Conservation (phyloP, 495 filamentous ascomycete genomes). For the Jackrogersella multiformis region DNA sequence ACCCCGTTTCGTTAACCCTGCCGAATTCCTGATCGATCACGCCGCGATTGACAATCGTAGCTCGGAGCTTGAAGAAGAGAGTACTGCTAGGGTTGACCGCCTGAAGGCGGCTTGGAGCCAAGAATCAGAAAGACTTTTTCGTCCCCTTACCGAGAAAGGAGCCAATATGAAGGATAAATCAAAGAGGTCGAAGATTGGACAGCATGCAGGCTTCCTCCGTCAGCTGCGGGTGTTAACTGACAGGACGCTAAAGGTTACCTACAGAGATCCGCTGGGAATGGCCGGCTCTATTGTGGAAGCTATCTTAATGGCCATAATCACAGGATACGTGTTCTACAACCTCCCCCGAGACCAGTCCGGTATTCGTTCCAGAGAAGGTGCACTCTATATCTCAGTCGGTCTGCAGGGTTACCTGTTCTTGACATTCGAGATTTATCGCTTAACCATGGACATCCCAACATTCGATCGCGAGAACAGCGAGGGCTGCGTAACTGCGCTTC, state of each 20-base stretch:
- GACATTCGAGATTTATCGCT: conserved; percentile 74
- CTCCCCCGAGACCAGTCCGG: conserved; percentile 68
- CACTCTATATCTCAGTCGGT: conserved; percentile 70
- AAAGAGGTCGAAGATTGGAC: conserved; percentile 22
- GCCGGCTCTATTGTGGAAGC: conserved; percentile 71
- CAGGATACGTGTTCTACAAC: conserved; percentile 74
- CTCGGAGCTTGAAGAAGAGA: conserved; percentile 66
- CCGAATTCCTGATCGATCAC: conserved; percentile 76
- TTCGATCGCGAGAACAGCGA: conserved; percentile 79
- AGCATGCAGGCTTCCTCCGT: conserved; percentile 60
- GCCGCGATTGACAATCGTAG: conserved; percentile 74
- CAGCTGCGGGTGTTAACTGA: conserved; percentile 71
- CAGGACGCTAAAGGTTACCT: conserved; percentile 71
- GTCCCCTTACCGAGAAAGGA: conserved; percentile 2
- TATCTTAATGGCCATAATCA: conserved; percentile 70
- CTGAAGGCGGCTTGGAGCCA: conserved; percentile 65
- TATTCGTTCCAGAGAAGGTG: conserved; percentile 71
- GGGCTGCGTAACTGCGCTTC: conserved; percentile 71
- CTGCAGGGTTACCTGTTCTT: conserved; percentile 79
- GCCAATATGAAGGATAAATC: conserved; percentile 4
- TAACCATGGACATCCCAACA: conserved; percentile 73
- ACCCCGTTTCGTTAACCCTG: conserved; percentile 76
- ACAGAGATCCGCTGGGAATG: conserved; percentile 76
- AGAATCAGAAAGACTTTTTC: conserved; percentile 43
- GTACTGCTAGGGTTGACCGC: conserved; percentile 61